Conservation (phyloP, 2,329 filamentous ascomycete species). For the Colletotrichum neosansevieriae region DNA sequence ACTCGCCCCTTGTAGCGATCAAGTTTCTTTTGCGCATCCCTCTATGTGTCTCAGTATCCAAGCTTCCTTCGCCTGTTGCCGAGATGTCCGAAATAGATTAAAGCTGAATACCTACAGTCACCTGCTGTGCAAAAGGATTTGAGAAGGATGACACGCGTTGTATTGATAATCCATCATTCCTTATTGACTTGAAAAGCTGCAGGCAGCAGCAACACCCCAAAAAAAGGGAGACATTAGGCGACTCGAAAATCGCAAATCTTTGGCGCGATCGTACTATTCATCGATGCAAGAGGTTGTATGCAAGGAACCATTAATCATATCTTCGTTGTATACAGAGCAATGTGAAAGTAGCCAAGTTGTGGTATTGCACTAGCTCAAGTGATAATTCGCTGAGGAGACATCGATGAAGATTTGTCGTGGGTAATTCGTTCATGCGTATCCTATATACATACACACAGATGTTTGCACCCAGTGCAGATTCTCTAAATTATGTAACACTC, state of each 20-base stretch:
- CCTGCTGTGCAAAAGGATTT: not conserved
- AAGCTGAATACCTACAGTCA: not conserved
- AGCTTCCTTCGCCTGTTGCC: not conserved
- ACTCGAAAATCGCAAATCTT: too few relatives aligned
- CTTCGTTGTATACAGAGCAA: too few relatives aligned
- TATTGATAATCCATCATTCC: too few relatives aligned
- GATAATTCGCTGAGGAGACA: not conserved
- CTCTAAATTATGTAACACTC: not conserved
- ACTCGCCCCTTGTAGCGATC: not conserved
- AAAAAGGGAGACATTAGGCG: too few relatives aligned
- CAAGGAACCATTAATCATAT: too few relatives aligned
- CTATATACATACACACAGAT: slow-evolving; percentile 2
- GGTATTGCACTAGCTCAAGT: not conserved
- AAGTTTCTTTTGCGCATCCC: not conserved
- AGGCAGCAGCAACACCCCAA: too few relatives aligned
- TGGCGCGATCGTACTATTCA: too few relatives aligned
- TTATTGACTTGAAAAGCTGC: too few relatives aligned
- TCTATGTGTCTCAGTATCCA: not conserved
- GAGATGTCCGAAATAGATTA: slow-evolving; percentile 4
- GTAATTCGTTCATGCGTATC: slow-evolving; percentile 19
- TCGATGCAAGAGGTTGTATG: too few relatives aligned
- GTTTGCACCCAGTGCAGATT: not conserved
- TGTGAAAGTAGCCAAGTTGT: too few relatives aligned
- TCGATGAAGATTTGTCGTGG: not conserved
- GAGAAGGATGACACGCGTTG: not conserved